Evolutionary conservation across 2,329 filamentous ascomycete genomes (phyloP).

Genomic region (Didymella lethalis): DNA sequence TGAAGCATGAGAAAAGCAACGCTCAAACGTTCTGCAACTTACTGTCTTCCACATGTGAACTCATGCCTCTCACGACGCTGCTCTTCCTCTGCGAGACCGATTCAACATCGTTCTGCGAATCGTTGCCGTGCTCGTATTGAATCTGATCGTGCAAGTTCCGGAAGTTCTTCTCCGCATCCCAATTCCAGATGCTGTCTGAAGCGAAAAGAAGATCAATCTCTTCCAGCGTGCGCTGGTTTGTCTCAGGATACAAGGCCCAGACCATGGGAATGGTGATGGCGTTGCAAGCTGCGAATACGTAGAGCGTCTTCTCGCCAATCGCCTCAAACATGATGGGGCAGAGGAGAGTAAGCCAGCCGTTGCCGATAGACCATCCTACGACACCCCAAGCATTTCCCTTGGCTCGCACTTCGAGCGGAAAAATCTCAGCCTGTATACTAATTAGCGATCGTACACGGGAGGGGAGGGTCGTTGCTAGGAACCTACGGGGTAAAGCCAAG

Average conservation of each 20-base stretch:
- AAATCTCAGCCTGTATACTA: constrained; percentile 67
- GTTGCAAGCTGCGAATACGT: constrained; percentile 76
- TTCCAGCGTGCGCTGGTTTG: constrained; percentile 75
- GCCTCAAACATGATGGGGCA: constrained; percentile 60
- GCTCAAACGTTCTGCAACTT: constrained; percentile 9
- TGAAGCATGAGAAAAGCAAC: constrained; percentile 11
- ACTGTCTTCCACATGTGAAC: constrained; percentile 17
- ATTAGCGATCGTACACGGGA: not conserved
- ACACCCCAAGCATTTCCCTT: constrained; percentile 80
- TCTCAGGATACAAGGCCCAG: constrained; percentile 78
- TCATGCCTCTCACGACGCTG: constrained; percentile 14
- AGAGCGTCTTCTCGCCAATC: constrained; percentile 74
- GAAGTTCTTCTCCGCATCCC: constrained; percentile 55
- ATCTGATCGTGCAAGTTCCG: constrained; percentile 28
- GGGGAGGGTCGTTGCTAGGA: not conserved
- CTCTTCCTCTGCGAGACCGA: constrained; percentile 9
- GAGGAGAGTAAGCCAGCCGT: constrained; percentile 66
- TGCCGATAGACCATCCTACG: constrained; percentile 78
- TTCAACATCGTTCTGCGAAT: constrained; percentile 10
- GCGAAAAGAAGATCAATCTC: constrained; percentile 79
- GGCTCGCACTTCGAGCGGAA: constrained; percentile 73
- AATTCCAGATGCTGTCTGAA: constrained; percentile 70
- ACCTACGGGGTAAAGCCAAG: constrained; percentile 63
- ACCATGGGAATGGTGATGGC: constrained; percentile 71
- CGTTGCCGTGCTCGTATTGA: constrained; percentile 7